These are phyloP conservation scores for Fusarium sp. DNA, from an alignment of 2,329 filamentous ascomycete species.

Conservation along the genomic window DNA sequence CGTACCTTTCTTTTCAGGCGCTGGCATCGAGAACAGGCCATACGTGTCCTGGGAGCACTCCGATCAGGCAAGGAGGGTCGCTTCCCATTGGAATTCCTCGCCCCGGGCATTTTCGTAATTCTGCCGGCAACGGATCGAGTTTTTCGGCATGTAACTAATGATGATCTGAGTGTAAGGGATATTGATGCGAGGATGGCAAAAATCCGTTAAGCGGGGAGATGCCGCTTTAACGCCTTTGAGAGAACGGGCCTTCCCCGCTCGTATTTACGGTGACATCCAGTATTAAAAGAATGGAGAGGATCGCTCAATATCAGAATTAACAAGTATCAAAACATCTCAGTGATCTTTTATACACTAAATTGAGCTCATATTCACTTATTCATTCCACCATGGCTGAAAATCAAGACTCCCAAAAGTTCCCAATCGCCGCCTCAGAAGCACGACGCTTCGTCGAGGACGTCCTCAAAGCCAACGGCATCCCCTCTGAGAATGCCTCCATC, in stretches of 20 bases:
- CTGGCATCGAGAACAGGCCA: constrained; percentile 52
- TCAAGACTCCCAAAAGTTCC: constrained; percentile 31
- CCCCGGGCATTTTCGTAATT: constrained; percentile 19
- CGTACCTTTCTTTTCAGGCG: constrained; percentile 58
- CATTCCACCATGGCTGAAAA: constrained; percentile 21
- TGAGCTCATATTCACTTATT: neutral
- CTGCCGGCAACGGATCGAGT: neutral
- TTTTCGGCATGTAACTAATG: neutral
- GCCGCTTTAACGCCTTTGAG: constrained; percentile 9
- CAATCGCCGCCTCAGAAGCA: constrained; percentile 52
- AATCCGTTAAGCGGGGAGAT: constrained; percentile 21
- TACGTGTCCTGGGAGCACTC: constrained; percentile 11
- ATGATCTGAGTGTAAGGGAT: neutral
- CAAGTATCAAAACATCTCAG: neutral
- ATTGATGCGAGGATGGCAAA: constrained; percentile 15
- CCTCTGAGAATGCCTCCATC: constrained; percentile 64
- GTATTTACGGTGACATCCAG: neutral
- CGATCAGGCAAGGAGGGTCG: neutral
- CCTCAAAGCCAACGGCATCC: constrained; percentile 68
- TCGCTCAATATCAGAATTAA: no score
- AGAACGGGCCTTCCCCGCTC: constrained; percentile 16
- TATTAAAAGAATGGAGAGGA: constrained; percentile 6
- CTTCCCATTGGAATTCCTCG: neutral
- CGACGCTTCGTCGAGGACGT: constrained; percentile 60
- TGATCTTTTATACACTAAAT: neutral